phyloP scores from a whole-genome alignment of 441 rosid species.

The Dalechampia spathulata region DNA sequence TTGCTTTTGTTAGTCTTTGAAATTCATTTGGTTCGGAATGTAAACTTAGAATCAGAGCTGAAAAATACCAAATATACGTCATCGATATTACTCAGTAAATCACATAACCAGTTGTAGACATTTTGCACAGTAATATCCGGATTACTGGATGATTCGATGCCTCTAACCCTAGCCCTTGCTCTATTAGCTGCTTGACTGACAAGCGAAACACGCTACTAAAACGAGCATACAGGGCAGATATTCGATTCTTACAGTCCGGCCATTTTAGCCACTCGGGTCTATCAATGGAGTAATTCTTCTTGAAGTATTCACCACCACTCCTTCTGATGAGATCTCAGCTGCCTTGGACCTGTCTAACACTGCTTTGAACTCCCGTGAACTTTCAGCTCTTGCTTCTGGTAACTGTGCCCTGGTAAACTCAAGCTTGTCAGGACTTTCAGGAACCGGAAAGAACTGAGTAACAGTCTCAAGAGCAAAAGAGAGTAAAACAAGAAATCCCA shows the following conservation, averaged over 20 bases:
- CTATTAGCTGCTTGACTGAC: conserved; percentile 16
- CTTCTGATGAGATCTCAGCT: conserved; percentile 11
- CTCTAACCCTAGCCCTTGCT: conserved; percentile 26
- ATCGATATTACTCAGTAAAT: too few species aligned
- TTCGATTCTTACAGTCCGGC: conserved; percentile 23
- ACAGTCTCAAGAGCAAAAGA: conserved; percentile 1
- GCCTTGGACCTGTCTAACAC: not conserved
- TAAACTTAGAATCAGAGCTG: too few species aligned
- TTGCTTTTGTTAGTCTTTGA: too few species aligned
- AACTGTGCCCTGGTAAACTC: not conserved
- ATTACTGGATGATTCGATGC: conserved; percentile 22
- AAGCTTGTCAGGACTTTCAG: not conserved
- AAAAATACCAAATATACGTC: too few species aligned
- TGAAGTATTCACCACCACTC: conserved; percentile 28
- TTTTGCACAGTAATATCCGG: conserved; percentile 17
- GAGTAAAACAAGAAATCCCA: conserved; percentile 19
- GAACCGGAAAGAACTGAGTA: not conserved
- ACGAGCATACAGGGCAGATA: conserved; percentile 25
- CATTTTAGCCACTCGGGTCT: conserved; percentile 21
- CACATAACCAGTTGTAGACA: too few species aligned
- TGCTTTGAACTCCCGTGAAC: too few species aligned
- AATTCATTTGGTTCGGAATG: too few species aligned
- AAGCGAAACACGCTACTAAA: conserved; percentile 24
- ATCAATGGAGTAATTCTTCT: conserved; percentile 10
- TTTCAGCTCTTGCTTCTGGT: not conserved